Conservation (phyloP, 306 rosid species). For the Quercus rubra region DNA sequence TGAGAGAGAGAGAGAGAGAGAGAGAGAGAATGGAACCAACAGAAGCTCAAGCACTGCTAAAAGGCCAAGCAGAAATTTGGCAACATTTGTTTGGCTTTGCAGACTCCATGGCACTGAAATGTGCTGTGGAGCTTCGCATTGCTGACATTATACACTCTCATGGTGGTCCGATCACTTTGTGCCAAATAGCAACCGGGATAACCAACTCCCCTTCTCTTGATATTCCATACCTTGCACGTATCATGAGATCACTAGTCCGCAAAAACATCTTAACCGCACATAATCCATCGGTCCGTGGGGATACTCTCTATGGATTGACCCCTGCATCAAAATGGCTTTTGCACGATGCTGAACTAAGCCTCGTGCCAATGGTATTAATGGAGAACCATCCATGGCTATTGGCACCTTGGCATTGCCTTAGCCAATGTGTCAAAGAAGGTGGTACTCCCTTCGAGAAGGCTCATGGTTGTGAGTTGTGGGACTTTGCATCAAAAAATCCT, state of each 20-base stretch:
- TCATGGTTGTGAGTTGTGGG: constrained; percentile 28
- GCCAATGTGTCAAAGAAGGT: constrained; percentile 30
- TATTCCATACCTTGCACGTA: constrained; percentile 19
- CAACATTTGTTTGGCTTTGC: neutral
- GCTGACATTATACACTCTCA: constrained; percentile 33
- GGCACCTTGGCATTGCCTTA: constrained; percentile 29
- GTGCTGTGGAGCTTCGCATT: constrained; percentile 31
- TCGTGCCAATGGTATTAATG: constrained; percentile 3
- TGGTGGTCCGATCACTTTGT: constrained; percentile 8
- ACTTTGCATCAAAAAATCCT: constrained; percentile 12
- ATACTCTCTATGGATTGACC: constrained; percentile 20
- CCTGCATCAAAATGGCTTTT: constrained; percentile 25
- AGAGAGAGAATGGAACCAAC: neutral
- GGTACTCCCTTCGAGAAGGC: constrained; percentile 23
- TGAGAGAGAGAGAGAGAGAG: neutral
- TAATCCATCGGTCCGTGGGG: neutral
- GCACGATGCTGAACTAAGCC: constrained; percentile 7
- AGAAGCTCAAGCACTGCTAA: neutral
- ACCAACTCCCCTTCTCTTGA: constrained; percentile 2
- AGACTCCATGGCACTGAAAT: constrained; percentile 29
- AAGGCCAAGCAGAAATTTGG: constrained; percentile 19
- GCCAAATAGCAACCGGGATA: constrained; percentile 8
- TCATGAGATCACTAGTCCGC: constrained; percentile 19
- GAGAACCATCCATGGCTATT: constrained; percentile 12
- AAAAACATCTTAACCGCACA: constrained; percentile 12